Evolutionary conservation across 805 yeast species (phyloP), one percentile per base, ranked within the genome.

Genomic region (Grigorovia jiainica): DNA sequence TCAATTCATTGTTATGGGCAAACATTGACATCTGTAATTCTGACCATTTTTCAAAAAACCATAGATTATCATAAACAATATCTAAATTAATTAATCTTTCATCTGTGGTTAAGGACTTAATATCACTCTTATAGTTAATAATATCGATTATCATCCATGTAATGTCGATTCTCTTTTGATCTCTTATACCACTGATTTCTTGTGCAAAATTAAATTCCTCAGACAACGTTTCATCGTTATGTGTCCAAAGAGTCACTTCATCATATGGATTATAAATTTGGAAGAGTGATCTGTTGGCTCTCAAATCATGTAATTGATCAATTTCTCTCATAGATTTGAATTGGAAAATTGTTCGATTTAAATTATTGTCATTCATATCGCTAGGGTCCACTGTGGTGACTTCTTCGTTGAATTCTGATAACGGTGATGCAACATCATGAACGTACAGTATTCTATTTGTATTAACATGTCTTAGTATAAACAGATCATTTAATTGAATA

Each of bases 361-460:
- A 82, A 11, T 63, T 70, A 27, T 27, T 15, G n/a, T 27, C 8
- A 39, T 83, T 92, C 18, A 66, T 68, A 35, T 71, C 58, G 24
- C 8, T 21, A 6, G 8, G 24, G 8, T 21, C 5, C 10, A 78
- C 78, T 36, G 92, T 78, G 3, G 92, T 82, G 52, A 92, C 83
- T 65, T 90, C 98, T 65, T 87, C 95, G 55, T 87, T 83, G 16
- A 95, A 83, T 42, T 95, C 81, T 56, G 67, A 81, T 47, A 80
- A 69, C 20, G 97, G 97, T 3, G 97, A 90, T 2, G 95, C 95
- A 41, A 90, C 96, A 60, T 89, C 96, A 58, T 90, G 98, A 17
- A 97, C 75, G 54, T 86, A 72, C 49, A 90, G 66, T 52, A 66
- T 81, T 8, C 94, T 82, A 40, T 86, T 75, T 2, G 97, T 87